Base-by-base conservation (phyloP, 83 land plant genomes). In the Picea abies region DNA sequence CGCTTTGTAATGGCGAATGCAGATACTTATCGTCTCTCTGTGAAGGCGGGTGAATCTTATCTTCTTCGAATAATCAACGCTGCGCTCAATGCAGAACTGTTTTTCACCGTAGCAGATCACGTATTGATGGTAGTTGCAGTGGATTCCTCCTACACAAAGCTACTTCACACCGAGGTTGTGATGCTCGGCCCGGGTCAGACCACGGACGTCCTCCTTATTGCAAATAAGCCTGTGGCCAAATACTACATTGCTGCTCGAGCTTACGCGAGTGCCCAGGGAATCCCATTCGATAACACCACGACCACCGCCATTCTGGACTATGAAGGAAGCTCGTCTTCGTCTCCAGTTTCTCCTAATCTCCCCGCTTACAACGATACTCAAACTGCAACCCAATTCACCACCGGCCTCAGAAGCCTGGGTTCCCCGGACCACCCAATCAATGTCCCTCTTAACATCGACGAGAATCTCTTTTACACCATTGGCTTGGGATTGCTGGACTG, bases 351-450 rank as follows among this genome's bases (percentile, higher is more conserved):
- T 5, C 79, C 62, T 4, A 56, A 22, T n/a, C 60, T 77, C 16
- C 79, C 62, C 14, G 4, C 14, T 2, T 88, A 61, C 88, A 94
- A 90, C 82, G 91, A 94, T 85, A 93, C 91, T n/a, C 60, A 56
- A 68, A 71, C 90, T 2, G 91, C 76, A 79, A 79, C 84, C 37
- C 79, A 83, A 26, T 92, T 90, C 84, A 60, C 76, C 37, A 29
- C 32, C 20, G 49, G 70, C 23, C 79, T 92, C 44, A 61, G 84
- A 20, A 91, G 92, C 81, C 89, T 80, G 3, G 19, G 22, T 0
- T 44, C 70, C 1, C 85, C 60, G 12, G 66, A 80, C 0, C 68
- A 88, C 58, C 94, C 96, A 5, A 82, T 49, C 8, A 35, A 15
- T 4, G 87, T 85, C 20, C 87, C 87, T 22, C 63, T 56, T n/a